These are phyloP conservation scores for Puccinia coronata DNA, from an alignment of 1,284 basidiomycete genomes.

Conservation along the genomic window DNA sequence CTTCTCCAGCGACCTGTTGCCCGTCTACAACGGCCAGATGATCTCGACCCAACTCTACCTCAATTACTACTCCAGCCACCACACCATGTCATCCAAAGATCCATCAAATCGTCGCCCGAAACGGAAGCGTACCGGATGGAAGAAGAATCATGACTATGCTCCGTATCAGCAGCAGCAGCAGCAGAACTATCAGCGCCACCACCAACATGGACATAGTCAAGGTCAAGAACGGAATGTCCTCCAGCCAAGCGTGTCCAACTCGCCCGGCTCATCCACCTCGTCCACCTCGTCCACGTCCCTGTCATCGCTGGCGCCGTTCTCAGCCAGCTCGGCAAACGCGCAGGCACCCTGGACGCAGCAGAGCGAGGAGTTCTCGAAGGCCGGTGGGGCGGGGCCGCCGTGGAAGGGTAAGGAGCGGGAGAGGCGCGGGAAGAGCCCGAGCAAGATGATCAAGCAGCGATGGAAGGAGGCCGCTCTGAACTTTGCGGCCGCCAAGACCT, in stretches of 20 bases:
- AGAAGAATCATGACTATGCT: neutral
- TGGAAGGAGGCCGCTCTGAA: neutral
- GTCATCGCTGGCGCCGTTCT: neutral
- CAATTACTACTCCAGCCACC: neutral
- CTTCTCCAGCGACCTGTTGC: conserved; percentile 35
- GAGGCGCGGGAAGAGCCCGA: neutral
- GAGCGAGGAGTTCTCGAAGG: neutral
- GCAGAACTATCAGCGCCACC: neutral
- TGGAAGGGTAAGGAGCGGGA: neutral
- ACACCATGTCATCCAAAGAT: neutral
- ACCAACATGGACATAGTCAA: neutral
- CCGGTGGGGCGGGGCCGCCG: neutral
- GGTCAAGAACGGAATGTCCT: neutral
- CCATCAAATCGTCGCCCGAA: neutral
- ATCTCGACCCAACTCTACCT: conserved; percentile 13
- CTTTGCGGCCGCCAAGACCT: neutral
- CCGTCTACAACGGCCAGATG: conserved; percentile 30
- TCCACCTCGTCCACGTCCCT: neutral
- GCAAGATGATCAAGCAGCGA: neutral
- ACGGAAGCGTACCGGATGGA: neutral
- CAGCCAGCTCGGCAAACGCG: neutral
- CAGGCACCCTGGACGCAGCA: neutral
- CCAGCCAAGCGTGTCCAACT: neutral
- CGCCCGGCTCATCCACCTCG: neutral
- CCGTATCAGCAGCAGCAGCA: neutral